Percentiles rank a stretch among this genome's conserved stretches.
Conservation (phyloP, 129 eudicot species). For the Flaveria bidentis region DNA sequence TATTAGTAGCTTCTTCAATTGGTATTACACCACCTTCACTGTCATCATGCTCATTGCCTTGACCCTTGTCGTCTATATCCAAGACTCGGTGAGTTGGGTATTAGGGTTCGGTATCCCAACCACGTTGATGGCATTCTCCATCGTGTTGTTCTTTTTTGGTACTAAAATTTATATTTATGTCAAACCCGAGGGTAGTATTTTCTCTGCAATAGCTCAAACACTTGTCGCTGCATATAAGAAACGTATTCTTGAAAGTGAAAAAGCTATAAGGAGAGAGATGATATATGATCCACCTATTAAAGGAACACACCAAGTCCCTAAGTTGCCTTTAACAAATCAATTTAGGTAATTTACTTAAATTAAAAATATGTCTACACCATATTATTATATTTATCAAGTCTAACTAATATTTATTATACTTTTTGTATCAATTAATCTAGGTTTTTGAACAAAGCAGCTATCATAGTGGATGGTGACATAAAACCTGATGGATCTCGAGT, state of each 20-base stretch:
- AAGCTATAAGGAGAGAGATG: constrained; percentile 22
- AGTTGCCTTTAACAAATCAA: constrained; percentile 53
- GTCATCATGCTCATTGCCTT: constrained; percentile 55
- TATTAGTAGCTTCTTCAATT: constrained; percentile 86
- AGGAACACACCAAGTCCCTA: constrained; percentile 39
- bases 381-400: background rate
- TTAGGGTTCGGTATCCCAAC: constrained; percentile 77
- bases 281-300: constrained; percentile 61
- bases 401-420: background rate
- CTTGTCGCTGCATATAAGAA: constrained; percentile 76
- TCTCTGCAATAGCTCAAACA: constrained; percentile 60
- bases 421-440: constrained; percentile 29
- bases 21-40: constrained; percentile 87
- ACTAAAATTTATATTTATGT: constrained; percentile 54
- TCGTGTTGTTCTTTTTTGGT: constrained; percentile 69
- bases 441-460: constrained; percentile 79
- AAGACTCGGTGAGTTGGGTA: constrained; percentile 72
- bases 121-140: constrained; percentile 53
- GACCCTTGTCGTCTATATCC: constrained; percentile 79
- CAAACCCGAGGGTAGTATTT: constrained; percentile 73
- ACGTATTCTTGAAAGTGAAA: constrained; percentile 45
- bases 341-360: constrained; percentile 48
- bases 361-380: background rate
- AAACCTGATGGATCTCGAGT: constrained; percentile 46
- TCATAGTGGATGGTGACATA: constrained; percentile 66